These are phyloP conservation scores for Nicotiana tomentosiformis DNA, from an alignment of 257 asterid species.

Conservation along the genomic window DNA sequence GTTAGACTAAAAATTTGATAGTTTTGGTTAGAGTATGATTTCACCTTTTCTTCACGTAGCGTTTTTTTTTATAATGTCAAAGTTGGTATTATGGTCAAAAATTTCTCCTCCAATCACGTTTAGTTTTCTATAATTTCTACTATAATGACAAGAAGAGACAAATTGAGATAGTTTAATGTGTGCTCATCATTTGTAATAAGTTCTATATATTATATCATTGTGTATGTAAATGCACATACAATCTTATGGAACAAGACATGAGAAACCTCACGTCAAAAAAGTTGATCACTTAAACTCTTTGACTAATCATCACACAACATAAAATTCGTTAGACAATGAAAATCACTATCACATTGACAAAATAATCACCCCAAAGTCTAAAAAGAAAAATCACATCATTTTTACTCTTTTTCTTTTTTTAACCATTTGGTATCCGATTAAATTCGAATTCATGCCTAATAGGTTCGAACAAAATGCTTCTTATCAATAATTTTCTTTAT, in stretches of 20 bases:
- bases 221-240: background rate
- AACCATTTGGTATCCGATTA: too few relatives aligned
- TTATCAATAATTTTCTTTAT: too few relatives aligned
- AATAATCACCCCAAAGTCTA: background rate
- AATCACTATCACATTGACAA: background rate
- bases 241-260: background rate
- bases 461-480: too few relatives aligned
- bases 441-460: too few relatives aligned
- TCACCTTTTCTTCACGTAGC: background rate
- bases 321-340: background rate
- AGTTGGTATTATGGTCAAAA: background rate
- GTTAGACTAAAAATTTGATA: background rate
- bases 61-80: background rate
- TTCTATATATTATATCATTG: background rate
- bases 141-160: background rate
- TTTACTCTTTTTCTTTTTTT: too few relatives aligned
- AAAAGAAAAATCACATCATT: background rate
- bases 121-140: background rate
- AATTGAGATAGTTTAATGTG: background rate
- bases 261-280: background rate
- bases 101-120: constrained; percentile 1
- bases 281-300: background rate
- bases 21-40: background rate
- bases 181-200: background rate
- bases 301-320: constrained; percentile 6